Conservation (phyloP, 306 rosid species). For the Glycine soja region DNA sequence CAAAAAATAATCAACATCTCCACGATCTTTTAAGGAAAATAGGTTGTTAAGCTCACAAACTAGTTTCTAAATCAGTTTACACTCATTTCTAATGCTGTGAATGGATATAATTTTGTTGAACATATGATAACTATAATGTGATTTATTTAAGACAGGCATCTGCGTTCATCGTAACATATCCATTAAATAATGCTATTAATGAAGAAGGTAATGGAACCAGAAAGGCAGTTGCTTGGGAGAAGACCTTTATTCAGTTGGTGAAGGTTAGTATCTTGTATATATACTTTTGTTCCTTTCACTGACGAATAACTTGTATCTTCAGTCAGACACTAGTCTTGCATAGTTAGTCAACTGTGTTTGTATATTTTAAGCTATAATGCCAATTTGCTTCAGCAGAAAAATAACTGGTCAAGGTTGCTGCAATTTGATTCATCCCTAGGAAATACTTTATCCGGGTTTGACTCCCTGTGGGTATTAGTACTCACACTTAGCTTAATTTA, state of each 20-base stretch:
- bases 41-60: no score
- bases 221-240: conserved; percentile 95
- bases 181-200: conserved; percentile 83
- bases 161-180: conserved; percentile 86
- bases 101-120: conserved; percentile 36
- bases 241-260: conserved; percentile 83
- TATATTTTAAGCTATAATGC: conserved; percentile 15
- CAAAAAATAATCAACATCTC: no score
- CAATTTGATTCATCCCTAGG: conserved; percentile 31
- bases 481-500: conserved; percentile 12
- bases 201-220: conserved; percentile 72
- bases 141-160: conserved; percentile 78
- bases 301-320: conserved; percentile 14
- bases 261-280: conserved; percentile 67
- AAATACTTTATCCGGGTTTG: conserved; percentile 31
- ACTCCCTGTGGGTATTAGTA: conserved; percentile 19
- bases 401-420: conserved; percentile 29
- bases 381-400: conserved; percentile 33
- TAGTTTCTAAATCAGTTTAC: no score
- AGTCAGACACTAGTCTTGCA: conserved; percentile 17
- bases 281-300: conserved; percentile 11
- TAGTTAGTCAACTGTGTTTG: conserved; percentile 15
- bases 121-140: conserved; percentile 48
- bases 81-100: conserved; percentile 19
- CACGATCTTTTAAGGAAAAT: no score